Percentiles rank a stretch among this genome's conserved stretches.
Conservation (phyloP, 352 stramenopile genomes). For the Pythium brassicae region DNA sequence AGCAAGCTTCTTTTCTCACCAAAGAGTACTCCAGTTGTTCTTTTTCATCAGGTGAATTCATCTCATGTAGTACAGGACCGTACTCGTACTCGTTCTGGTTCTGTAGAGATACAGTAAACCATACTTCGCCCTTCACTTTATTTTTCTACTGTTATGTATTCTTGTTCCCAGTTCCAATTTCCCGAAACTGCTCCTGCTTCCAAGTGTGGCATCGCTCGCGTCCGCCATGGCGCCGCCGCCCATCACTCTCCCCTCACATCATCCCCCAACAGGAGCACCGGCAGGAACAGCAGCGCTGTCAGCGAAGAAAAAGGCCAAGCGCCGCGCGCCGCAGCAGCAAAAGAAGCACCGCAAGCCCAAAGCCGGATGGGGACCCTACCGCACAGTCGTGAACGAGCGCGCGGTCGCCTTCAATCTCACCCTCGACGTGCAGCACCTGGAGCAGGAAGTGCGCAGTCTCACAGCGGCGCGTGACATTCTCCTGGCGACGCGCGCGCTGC, state of each 20-base stretch:
- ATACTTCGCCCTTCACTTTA: no score
- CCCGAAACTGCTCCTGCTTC: no score
- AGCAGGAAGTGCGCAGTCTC: conserved; percentile 28
- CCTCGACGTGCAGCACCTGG: conserved; percentile 26
- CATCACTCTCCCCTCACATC: background rate
- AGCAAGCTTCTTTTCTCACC: background rate
- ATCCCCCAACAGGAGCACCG: background rate
- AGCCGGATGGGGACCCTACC: conserved; percentile 7
- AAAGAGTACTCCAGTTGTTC: no score
- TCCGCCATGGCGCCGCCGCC: background rate
- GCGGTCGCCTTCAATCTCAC: conserved; percentile 22
- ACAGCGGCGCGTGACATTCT: conserved; percentile 14
- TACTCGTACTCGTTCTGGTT: no score
- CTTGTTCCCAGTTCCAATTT: no score
- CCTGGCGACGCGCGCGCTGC: conserved; percentile 4
- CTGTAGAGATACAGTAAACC: no score
- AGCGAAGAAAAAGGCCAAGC: background rate
- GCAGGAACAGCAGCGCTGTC: background rate
- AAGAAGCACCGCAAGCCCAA: conserved; percentile 9
- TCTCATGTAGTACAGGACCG: no score
- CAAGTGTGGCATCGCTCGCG: no score
- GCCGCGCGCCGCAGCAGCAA: background rate
- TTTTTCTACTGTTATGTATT: no score
- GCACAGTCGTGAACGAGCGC: conserved; percentile 16
- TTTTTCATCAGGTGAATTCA: no score